Base-by-base conservation (phyloP, 352 stramenopile genomes). In the Pythium phragmitis region DNA sequence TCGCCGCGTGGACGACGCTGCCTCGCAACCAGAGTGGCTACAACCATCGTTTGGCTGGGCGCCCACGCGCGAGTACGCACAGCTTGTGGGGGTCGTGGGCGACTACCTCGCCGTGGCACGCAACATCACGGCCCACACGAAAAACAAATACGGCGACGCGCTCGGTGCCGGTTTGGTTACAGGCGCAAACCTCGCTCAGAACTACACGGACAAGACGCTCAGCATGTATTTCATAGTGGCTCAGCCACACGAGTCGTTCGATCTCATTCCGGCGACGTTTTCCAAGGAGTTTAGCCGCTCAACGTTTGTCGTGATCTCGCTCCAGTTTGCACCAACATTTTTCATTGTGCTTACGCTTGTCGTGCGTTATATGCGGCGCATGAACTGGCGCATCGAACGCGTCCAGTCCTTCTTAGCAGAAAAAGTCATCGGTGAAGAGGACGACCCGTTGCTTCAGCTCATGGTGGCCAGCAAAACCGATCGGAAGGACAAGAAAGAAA, bases 171-270 rank as follows among this genome's bases (percentile, higher is more conserved):
- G 82, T 7, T 64, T 92, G 50, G 68, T 90, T 48, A 87, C 77
- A 1, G 87, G 84, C 12, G 63, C 64, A 23, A 96, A 94, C 51
- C 49, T 91, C 4, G 56, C 51, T 4, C 72, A 79, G 34, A 78
- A 69, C 42, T 90, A 83, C 61, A 82, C 69, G 16, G 83, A 74
- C 58, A 74, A 73, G 7, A 85, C 80, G 43, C 51, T 85, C 17
- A 91, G 74, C 58, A 94, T 94, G 84, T 96, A 96, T 75, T 92
- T 94, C 50, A 82, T 91, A 36, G 48, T 94, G 9, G 76, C 82
- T 1, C 71, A 85, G 26, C 85, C 85, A 2, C 79, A 89, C 50
- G 76, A 88, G 52, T 72, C 74, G 1, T 68, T 84, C 19, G 82
- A 92, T 39, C 70, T 84, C 0, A 73, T 93, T 7, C 33, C 81